Base-by-base conservation (phyloP, 768 basidiomycete species). In the Neoboletus subvelutipes region DNA sequence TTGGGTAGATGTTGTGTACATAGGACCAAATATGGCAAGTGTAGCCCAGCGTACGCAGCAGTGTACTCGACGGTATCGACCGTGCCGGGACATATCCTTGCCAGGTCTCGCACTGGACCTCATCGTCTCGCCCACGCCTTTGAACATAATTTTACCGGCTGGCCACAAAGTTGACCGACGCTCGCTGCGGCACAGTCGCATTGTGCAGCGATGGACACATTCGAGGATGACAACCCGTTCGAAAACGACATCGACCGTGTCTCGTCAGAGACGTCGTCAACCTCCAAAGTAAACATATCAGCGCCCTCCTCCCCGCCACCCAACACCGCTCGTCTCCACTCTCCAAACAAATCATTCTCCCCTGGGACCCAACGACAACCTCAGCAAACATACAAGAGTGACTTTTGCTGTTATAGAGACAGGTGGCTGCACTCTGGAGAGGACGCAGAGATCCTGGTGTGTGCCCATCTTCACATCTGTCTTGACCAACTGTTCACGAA, bases 381-480 rank as follows among this genome's bases (percentile, higher is more conserved):
- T 5, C 78, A 78, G 50, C 70, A 78, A 57, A 74, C 78, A n/a
- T 77, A 75, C 73, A 92, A 90, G 80, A 85, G 74, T 34, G 89
- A 92, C 70, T 90, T 86, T 64, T 92, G 90, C 68, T 92, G 90
- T 64, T 71, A 77, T 26, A 79, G 87, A 56, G 92, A 94, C 68
- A 80, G 83, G 64, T 85, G 85, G 71, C 67, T 94, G 59, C 91
- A 94, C 73, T 87, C 85, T 0, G 90, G 88, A 46, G 90, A 92
- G 43, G 90, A 92, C 65, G 77, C 83, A 20, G 91, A 92, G 75
- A 88, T 94, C 64, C 67, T 83, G 76, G 92, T 92, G 57, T 52
- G 86, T 77, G 7, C 50, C 33, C 15, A 15, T 36, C 22, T n/a
- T 29, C 33, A 5, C 33, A 41, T 43, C 13, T 31, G n/a, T 28